Conservation (phyloP, 768 basidiomycete genomes). For the Psilocybe cubensis region DNA sequence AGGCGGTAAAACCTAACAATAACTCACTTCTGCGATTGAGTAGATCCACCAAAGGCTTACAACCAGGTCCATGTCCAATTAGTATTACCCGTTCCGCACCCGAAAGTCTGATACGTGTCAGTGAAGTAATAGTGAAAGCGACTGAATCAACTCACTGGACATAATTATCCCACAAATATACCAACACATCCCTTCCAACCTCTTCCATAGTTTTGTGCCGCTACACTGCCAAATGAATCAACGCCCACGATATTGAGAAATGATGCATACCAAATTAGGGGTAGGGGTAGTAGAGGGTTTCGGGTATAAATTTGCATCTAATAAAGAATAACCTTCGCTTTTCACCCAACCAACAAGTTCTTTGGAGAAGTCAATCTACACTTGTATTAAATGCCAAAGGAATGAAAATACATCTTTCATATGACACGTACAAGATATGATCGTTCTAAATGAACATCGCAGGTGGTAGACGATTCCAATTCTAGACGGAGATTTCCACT, state of each 20-base stretch:
- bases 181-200: constrained; percentile 61
- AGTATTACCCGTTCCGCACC: constrained; percentile 74
- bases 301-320: constrained; percentile 87
- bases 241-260: neutral
- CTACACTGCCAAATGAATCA: constrained; percentile 25
- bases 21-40: constrained; percentile 69
- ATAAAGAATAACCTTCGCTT: constrained; percentile 64
- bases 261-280: constrained; percentile 10
- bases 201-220: constrained; percentile 45
- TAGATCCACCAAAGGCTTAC: constrained; percentile 74
- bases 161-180: constrained; percentile 97
- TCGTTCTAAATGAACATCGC: constrained; percentile 76
- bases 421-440: constrained; percentile 71
- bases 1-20: neutral
- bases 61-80: constrained; percentile 88
- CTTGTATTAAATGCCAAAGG: neutral
- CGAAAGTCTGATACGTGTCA: constrained; percentile 58
- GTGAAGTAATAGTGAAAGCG: neutral
- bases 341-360: constrained; percentile 79
- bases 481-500: constrained; percentile 91
- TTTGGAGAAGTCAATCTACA: constrained; percentile 84
- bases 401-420: neutral
- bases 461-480: constrained; percentile 70
- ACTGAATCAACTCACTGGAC: constrained; percentile 64
- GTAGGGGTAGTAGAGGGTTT: constrained; percentile 42